These are phyloP conservation scores for Hibiscus mutabilis DNA, from an alignment of 345 rosid genomes.

Conservation along the genomic window DNA sequence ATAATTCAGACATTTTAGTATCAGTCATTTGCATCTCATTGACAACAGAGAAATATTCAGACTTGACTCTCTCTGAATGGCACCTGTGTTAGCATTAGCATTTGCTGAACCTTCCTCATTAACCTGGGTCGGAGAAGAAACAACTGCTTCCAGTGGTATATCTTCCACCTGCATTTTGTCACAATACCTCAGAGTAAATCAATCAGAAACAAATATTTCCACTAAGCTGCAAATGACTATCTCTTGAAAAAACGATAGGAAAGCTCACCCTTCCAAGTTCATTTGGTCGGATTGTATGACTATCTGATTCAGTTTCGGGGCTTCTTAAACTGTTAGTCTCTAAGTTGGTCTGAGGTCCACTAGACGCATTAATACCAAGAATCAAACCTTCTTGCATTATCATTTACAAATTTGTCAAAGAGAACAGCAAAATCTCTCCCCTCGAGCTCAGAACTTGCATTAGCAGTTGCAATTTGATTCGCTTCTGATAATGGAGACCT, in stretches of 20 bases:
- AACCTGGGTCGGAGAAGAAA: slow-evolving; percentile 17
- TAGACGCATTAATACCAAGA: slow-evolving; percentile 20
- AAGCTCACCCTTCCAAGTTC: slow-evolving; percentile 33
- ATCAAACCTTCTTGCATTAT: slow-evolving; percentile 18
- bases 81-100: slow-evolving; percentile 20
- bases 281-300: slow-evolving; percentile 20
- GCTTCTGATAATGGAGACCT: slow-evolving; percentile 25
- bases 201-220: slow-evolving; percentile 14
- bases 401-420: slow-evolving; percentile 22
- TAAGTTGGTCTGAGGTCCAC: slow-evolving; percentile 21
- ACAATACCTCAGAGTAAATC: slow-evolving; percentile 16
- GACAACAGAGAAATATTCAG: slow-evolving; percentile 18
- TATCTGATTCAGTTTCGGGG: slow-evolving; percentile 22
- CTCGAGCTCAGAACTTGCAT: slow-evolving; percentile 20
- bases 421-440: slow-evolving; percentile 21
- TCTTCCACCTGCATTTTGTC: slow-evolving; percentile 26
- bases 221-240: slow-evolving; percentile 15
- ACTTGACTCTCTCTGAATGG: slow-evolving; percentile 36
- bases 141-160: slow-evolving; percentile 27
- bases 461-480: slow-evolving; percentile 22
- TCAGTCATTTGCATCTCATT: background rate
- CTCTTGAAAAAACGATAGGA: slow-evolving; percentile 8
- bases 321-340: slow-evolving; percentile 18
- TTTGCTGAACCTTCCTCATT: slow-evolving; percentile 18
- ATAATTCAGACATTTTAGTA: slow-evolving; percentile 1